These are phyloP conservation scores for Aegilops bicornis DNA, from an alignment of 176 grass and related monocot genomes.

Conservation along the genomic window DNA sequence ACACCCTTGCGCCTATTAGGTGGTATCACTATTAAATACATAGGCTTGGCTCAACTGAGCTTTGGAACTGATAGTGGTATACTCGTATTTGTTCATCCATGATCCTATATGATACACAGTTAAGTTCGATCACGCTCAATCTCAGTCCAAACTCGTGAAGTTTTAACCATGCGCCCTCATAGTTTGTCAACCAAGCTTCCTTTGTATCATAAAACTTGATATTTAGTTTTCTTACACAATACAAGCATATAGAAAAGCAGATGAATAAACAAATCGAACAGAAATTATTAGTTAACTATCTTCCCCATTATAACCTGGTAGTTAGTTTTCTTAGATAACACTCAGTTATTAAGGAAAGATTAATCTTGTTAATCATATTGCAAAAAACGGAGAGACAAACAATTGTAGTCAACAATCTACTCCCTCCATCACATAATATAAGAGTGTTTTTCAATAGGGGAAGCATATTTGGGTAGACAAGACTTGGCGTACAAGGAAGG, in stretches of 20 bases:
- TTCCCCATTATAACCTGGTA: too few relatives aligned
- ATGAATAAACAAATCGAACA: neutral
- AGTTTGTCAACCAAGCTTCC: constrained; percentile 6
- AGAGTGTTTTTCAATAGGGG: neutral
- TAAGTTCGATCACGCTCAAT: neutral
- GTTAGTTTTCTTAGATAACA: too few relatives aligned
- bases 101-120: neutral
- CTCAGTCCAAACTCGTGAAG: neutral
- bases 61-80: neutral
- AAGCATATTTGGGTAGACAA: neutral
- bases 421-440: too few relatives aligned
- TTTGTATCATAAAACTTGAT: neutral
- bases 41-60: neutral
- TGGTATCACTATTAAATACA: neutral
- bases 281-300: neutral
- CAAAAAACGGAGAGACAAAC: neutral
- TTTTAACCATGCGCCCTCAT: neutral
- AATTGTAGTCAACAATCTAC: neutral
- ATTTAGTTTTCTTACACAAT: neutral
- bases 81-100: neutral
- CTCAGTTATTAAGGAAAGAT: too few relatives aligned
- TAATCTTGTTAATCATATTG: neutral
- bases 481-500: neutral
- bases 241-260: neutral
- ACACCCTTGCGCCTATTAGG: too few relatives aligned